These are phyloP conservation scores for Fusarium brachygibbosum DNA, from an alignment of 2,329 filamentous ascomycete species.

Conservation along the genomic window DNA sequence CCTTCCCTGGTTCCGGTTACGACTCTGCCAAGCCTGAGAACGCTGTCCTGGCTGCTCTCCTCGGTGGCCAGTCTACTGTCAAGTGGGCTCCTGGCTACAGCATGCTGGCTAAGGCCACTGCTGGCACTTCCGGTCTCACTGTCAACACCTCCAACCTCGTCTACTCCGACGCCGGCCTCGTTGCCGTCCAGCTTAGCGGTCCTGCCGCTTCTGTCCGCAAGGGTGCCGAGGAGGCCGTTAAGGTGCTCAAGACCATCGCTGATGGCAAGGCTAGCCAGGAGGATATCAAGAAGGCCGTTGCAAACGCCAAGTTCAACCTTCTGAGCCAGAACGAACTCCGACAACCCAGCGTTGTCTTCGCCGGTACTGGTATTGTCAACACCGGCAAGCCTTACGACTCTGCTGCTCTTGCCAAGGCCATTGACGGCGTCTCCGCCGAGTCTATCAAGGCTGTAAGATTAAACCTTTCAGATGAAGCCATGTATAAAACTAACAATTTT, in stretches of 20 bases:
- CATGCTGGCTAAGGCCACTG: conserved; percentile 83
- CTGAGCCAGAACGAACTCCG: conserved; percentile 85
- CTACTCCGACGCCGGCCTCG: conserved; percentile 95
- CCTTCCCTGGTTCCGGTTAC: conserved; percentile 90
- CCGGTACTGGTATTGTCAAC: conserved; percentile 86
- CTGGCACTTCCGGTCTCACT: conserved; percentile 73
- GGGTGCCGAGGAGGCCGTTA: conserved; percentile 81
- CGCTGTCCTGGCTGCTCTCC: conserved; percentile 86
- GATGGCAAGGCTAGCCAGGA: conserved; percentile 83
- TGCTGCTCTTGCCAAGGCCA: conserved; percentile 80
- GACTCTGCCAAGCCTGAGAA: conserved; percentile 89
- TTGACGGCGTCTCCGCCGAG: conserved; percentile 85
- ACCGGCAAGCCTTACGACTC: conserved; percentile 87
- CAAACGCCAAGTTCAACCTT: conserved; percentile 92
- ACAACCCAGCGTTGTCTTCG: conserved; percentile 82
- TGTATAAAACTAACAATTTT: conserved; percentile 44
- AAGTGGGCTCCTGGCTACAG: conserved; percentile 98
- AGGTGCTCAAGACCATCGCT: conserved; percentile 84
- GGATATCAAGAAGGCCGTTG: conserved; percentile 90
- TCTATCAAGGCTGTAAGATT: conserved; percentile 85
- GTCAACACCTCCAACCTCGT: conserved; percentile 82
- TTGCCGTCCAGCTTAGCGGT: conserved; percentile 86
- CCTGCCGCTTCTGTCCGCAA: conserved; percentile 78
- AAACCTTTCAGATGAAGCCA: conserved; percentile 40
- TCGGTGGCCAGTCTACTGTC: conserved; percentile 90